Base-by-base conservation (phyloP, 176 grass and related monocot genomes). In the Paspalum notatum region DNA sequence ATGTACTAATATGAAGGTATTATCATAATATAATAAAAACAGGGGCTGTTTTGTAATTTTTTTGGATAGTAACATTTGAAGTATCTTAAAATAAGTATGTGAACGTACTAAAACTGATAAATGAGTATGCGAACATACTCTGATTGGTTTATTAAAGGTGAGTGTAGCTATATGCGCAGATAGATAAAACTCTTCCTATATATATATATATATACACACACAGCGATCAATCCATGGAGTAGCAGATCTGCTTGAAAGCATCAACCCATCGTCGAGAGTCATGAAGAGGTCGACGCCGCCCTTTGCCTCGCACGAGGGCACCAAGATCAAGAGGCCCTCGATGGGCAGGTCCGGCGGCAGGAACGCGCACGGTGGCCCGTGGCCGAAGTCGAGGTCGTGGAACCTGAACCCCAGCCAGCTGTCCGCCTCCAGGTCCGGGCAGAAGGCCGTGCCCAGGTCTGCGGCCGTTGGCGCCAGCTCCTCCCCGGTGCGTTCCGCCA, bases 331-430 rank as follows among this genome's bases (percentile, higher is more conserved):
- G 24, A 84, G 8, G 63, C 82, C 82, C 25, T 84, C 82, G 25
- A 84, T 3, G 20, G 73, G 82, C 73, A 83, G 8, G 24, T 58
- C 15, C 22, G 81, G 81, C 55, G 68, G 42, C 68, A 83, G 46
- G 80, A 83, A 83, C 69, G 69, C 80, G 80, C 58, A 83, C 3
- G 82, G 62, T 25, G 82, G 82, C 12, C 81, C 81, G 26, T 45
- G 32, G 4, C 88, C 83, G 13, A 90, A 79, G 49, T 90, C 88
- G 4, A 86, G 45, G 4, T 90, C 62, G 20, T 86, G 67, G 84
- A 90, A 90, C 1, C 40, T 13, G 53, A 90, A 90, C 41, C 83
- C 75, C 1, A 90, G 66, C 88, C 88, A 90, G 59, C 79, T 90
- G 24, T 90, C 88, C 53, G 83, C 80, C 68, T 90, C 75, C 3